These are phyloP conservation scores for Lepidium sativum DNA, from an alignment of 345 rosid species.

Conservation along the genomic window DNA sequence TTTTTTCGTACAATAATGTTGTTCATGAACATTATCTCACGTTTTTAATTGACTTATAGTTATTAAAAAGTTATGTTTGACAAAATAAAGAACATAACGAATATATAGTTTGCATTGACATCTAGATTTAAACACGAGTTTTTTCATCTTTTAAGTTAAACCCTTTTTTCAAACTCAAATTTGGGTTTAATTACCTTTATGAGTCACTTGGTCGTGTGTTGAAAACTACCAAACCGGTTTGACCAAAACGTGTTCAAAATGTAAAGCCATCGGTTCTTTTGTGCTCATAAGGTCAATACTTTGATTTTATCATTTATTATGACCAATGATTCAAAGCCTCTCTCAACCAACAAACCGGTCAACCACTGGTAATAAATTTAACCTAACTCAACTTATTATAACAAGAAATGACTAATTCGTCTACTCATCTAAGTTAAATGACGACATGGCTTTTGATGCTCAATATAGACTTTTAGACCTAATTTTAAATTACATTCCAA, in stretches of 20 bases:
- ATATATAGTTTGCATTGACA: background rate
- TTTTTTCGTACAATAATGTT: background rate
- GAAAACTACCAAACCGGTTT: slow-evolving; percentile 5
- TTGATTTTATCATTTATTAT: slow-evolving; percentile 21
- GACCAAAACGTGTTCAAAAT: slow-evolving; percentile 19
- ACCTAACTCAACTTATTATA: slow-evolving; percentile 22
- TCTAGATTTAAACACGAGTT: background rate
- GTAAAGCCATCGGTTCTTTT: slow-evolving; percentile 1
- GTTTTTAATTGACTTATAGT: background rate
- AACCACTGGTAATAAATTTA: slow-evolving; percentile 18
- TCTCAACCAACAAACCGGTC: slow-evolving; percentile 25
- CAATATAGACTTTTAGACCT: background rate
- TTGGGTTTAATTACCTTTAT: background rate
- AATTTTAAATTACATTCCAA: background rate
- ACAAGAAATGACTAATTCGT: background rate
- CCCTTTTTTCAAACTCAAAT: background rate
- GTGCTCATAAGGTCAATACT: slow-evolving; percentile 9
- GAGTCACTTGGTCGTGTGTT: slow-evolving; percentile 2
- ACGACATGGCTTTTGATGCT: slow-evolving; percentile 3
- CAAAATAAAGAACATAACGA: no score
- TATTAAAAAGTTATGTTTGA: no score
- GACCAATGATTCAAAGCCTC: slow-evolving; percentile 13
- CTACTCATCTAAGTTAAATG: slow-evolving; percentile 9
- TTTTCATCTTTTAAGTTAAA: background rate
- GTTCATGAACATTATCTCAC: background rate